Evolutionary conservation across 1,284 basidiomycete genomes (phyloP).

Genomic region (Wallemia ichthyophaga): DNA sequence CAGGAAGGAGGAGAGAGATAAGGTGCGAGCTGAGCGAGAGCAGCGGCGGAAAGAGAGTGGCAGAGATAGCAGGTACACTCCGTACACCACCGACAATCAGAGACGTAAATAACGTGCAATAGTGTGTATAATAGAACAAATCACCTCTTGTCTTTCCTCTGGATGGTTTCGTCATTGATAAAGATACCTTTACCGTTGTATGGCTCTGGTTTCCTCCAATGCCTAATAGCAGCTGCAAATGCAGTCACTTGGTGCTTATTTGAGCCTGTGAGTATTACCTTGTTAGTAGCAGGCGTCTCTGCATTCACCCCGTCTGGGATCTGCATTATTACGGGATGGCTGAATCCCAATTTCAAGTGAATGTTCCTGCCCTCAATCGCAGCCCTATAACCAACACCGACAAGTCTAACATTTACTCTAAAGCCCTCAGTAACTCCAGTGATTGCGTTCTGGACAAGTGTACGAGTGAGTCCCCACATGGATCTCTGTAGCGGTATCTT

Average conservation of each 20-base stretch:
- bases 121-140: too few species aligned
- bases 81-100: too few species aligned
- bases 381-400: conserved; percentile 83
- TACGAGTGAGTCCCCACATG: conserved; percentile 79
- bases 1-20: conserved; percentile 27
- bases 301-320: conserved; percentile 50
- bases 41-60: neutral
- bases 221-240: conserved; percentile 61
- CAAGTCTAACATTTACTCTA: conserved; percentile 47
- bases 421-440: conserved; percentile 70
- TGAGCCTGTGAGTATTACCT: conserved; percentile 21
- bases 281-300: conserved; percentile 23
- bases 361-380: conserved; percentile 45
- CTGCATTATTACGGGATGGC: conserved; percentile 54
- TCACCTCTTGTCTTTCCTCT: conserved; percentile 58
- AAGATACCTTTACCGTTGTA: conserved; percentile 97
- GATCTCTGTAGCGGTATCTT: conserved; percentile 43
- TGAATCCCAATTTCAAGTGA: conserved; percentile 71
- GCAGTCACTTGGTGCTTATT: conserved; percentile 36
- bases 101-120: too few species aligned
- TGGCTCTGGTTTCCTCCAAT: conserved; percentile 68
- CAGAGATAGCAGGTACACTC: neutral
- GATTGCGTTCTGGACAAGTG: conserved; percentile 64
- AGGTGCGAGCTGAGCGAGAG: conserved; percentile 13
- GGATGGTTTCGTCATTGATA: conserved; percentile 58